phyloP scores from a whole-genome alignment of 2,329 filamentous ascomycete genomes.

The Teratosphaeria destructans region DNA sequence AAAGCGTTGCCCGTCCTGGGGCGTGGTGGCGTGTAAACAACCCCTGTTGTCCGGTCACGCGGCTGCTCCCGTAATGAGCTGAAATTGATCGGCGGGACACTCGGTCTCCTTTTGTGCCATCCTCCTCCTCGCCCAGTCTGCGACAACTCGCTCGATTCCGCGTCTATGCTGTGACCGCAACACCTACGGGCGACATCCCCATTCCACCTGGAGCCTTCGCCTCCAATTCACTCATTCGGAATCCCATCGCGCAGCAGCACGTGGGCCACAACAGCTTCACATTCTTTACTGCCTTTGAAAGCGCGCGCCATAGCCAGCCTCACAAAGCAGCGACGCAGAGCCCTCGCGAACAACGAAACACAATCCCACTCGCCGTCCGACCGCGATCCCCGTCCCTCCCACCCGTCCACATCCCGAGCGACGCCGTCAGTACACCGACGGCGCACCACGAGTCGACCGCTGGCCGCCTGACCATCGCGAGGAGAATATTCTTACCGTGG shows the following conservation, averaged over 20 bases:
- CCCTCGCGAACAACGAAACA: neutral
- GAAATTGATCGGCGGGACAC: neutral
- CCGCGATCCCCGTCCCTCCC: neutral
- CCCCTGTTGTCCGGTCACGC: neutral
- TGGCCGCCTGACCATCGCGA: neutral
- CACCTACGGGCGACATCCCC: slow-evolving; percentile 1
- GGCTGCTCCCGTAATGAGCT: neutral
- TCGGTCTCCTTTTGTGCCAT: neutral
- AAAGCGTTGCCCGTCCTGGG: neutral
- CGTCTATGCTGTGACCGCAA: slow-evolving; percentile 1
- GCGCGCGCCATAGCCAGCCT: slow-evolving; percentile 4
- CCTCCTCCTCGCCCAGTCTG: neutral
- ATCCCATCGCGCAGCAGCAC: slow-evolving; percentile 1
- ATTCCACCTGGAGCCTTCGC: slow-evolving; percentile 8
- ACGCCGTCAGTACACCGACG: neutral
- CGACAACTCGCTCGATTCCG: neutral
- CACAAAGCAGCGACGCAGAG: slow-evolving; percentile 1
- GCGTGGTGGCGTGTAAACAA: neutral
- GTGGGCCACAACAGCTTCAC: slow-evolving; percentile 1
- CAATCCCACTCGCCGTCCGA: neutral
- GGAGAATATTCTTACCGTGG: slow-evolving; percentile 11
- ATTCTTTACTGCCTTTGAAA: slow-evolving; percentile 5
- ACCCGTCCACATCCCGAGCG: neutral
- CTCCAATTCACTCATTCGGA: slow-evolving; percentile 16
- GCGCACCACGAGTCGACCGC: neutral